These are phyloP conservation scores for Musa acuminata DNA, from an alignment of 176 grass and related monocot genomes.

Conservation along the genomic window DNA sequence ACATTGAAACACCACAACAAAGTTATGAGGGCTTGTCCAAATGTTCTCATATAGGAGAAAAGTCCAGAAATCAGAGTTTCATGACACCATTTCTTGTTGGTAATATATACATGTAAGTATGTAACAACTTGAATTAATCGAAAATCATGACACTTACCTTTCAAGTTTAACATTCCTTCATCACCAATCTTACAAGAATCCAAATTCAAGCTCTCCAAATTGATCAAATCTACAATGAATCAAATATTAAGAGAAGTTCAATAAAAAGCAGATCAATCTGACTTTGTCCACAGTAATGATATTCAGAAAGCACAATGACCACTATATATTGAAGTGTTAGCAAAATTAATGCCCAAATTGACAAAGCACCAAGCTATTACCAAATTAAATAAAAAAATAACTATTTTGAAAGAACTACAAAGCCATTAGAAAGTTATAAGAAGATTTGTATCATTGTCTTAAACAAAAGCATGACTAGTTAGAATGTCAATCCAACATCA, in stretches of 20 bases:
- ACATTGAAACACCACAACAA: no score
- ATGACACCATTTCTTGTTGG: not conserved
- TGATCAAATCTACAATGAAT: constrained; percentile 57
- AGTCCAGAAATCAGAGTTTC: not conserved
- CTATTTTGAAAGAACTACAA: not conserved
- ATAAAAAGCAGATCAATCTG: constrained; percentile 15
- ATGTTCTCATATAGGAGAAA: not conserved
- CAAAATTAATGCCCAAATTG: not conserved
- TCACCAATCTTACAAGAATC: constrained; percentile 91
- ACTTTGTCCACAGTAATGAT: not conserved
- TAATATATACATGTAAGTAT: not conserved
- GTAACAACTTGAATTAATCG: not conserved
- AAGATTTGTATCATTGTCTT: not conserved
- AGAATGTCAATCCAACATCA: not conserved
- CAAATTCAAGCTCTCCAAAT: constrained; percentile 89
- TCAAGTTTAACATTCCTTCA: constrained; percentile 61
- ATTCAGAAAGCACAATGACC: not conserved
- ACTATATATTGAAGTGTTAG: not conserved
- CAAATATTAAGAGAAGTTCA: constrained; percentile 1
- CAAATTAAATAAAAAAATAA: not conserved
- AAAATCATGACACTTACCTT: constrained; percentile 38
- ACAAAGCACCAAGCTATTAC: not conserved
- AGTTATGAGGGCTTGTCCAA: no score
- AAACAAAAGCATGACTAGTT: not conserved
- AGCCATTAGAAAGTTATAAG: not conserved